Evolutionary conservation across 306 rosid species (phyloP).

Genomic region (Oxytropis ochrocephala): DNA sequence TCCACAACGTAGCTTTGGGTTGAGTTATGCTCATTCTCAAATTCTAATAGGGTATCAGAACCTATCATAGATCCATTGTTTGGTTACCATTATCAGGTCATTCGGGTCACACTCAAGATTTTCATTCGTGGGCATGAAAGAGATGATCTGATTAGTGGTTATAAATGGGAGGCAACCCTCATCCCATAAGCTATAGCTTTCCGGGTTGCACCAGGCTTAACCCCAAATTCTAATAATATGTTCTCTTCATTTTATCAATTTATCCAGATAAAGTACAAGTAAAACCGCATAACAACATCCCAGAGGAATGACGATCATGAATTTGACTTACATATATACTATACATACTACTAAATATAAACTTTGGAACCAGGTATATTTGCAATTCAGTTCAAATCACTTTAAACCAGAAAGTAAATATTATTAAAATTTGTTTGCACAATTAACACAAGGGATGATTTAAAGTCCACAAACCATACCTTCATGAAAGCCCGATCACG

Average conservation of each 20-base stretch:
- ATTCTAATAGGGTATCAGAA: too few species aligned
- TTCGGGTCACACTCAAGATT: too few species aligned
- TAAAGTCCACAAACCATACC: conserved; percentile 44
- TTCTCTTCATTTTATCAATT: background rate
- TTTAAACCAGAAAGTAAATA: background rate
- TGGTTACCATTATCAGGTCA: too few species aligned
- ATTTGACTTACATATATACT: background rate
- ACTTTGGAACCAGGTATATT: background rate
- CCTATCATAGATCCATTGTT: too few species aligned
- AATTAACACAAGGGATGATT: background rate
- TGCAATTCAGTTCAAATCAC: background rate
- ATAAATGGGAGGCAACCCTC: too few species aligned
- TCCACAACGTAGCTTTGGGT: too few species aligned
- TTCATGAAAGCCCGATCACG: conserved; percentile 95
- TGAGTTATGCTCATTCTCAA: too few species aligned
- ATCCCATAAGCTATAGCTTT: too few species aligned
- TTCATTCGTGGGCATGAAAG: too few species aligned
- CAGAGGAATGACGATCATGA: background rate
- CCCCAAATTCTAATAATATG: background rate
- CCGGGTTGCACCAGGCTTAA: too few species aligned
- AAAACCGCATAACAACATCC: background rate
- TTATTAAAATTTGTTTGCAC: background rate
- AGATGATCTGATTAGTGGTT: too few species aligned
- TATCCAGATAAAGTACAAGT: background rate
- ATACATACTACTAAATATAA: background rate